phyloP scores from a whole-genome alignment of 192 early-diverging fungal genomes.

The Cetraspora pellucida region DNA sequence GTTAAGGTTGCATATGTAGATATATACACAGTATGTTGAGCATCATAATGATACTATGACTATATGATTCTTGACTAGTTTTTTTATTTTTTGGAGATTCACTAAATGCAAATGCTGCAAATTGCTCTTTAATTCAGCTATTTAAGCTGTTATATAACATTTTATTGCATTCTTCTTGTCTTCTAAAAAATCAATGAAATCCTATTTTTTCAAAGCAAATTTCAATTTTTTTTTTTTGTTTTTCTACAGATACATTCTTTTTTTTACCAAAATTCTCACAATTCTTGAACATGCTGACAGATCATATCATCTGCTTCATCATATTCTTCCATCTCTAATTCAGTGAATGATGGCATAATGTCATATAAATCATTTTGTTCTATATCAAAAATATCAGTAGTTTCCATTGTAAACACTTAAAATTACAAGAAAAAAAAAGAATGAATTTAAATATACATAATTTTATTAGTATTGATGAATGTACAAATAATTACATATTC shows the following conservation, averaged over 20 bases:
- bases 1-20: neutral
- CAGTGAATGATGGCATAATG: neutral
- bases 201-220: neutral
- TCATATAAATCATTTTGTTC: too few relatives aligned
- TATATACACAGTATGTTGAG: neutral
- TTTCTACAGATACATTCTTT: neutral
- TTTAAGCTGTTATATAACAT: neutral
- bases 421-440: too few relatives aligned
- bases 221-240: neutral
- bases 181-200: neutral
- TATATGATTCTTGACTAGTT: neutral
- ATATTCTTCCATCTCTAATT: neutral
- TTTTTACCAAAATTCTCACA: neutral
- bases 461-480: too few relatives aligned
- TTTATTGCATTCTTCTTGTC: neutral
- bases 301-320: neutral
- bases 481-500: too few relatives aligned
- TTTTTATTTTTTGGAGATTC: neutral
- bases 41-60: neutral
- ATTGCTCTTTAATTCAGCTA: neutral
- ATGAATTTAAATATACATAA: too few relatives aligned
- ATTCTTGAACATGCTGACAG: neutral
- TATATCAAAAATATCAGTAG: too few relatives aligned
- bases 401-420: too few relatives aligned
- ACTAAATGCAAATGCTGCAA: neutral